Base-by-base conservation (phyloP, 352 stramenopile species). In the Pythium chondricola region DNA sequence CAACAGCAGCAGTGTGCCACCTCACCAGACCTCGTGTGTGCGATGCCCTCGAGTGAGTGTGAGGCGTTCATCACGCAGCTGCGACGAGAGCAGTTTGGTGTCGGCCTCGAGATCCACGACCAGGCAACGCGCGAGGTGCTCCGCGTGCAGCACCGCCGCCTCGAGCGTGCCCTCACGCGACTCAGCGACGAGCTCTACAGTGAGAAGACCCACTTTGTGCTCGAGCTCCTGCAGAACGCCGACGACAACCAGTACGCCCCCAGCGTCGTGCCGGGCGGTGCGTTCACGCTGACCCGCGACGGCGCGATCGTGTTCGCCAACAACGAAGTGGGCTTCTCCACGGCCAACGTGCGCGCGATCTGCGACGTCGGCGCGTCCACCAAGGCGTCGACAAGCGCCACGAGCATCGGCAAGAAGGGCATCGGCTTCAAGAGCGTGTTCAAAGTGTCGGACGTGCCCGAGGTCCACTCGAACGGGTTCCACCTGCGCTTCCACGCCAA, bases 391-490 rank as follows among this genome's bases (percentile, higher is more conserved):
- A 45, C 4, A 38, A 56, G 56, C 14, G 63, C 47, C 7, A 37
- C 32, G 2, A 92, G 82, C 54, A 95, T 95, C n/a, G 83, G 85
- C 25, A 90, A 91, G 51, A 95, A 95, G 48, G 85, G 85, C 3
- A 95, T 95, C 39, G 85, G 83, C 20, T 95, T 95, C 49, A 95
- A 95, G 61, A 93, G 81, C n/a, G 85, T 95, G 3, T 95, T 95
- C 63, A 89, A 90, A 51, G 75, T 95, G 18, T 90, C 83, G 0
- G 72, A 93, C 33, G 52, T 58, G 1, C 85, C 85, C 1, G 69
- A 95, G 30, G 79, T 95, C 29, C 85, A 95, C 57, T 94, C 83
- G 37, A 94, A 94, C 40, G 85, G 85, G 14, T 93, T 90, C 44
- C 83, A 91, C 49, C 77, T 92, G 18, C 75, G 72, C 38, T 95